These are phyloP conservation scores for Noccaea caerulescens DNA, from an alignment of 345 rosid genomes.

Conservation along the genomic window DNA sequence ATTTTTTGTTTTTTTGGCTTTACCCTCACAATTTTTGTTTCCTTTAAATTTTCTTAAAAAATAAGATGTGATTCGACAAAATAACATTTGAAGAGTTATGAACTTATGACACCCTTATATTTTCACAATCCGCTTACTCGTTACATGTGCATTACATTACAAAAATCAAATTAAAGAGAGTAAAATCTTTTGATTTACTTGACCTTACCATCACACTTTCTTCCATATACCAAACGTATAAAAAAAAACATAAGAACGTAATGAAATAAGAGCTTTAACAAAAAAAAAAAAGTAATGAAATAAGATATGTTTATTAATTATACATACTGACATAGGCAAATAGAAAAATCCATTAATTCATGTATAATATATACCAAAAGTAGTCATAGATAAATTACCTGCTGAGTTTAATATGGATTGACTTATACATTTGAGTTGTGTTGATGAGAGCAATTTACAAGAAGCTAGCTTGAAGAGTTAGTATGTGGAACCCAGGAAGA, in stretches of 20 bases:
- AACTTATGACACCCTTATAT: not conserved
- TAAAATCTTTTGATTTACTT: not conserved
- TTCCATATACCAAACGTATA: not conserved
- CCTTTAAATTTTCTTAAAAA: not conserved
- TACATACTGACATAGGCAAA: not conserved
- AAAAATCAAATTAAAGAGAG: not conserved
- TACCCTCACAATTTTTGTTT: not conserved
- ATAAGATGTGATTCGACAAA: not conserved
- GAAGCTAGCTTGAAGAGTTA: conserved; percentile 25
- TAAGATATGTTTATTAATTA: not conserved
- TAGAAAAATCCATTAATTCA: not conserved
- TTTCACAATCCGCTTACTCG: not conserved
- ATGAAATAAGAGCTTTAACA: no score
- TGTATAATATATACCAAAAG: not conserved
- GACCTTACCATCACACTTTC: not conserved
- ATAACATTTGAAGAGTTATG: not conserved
- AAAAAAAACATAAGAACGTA: not conserved
- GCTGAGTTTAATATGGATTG: not conserved
- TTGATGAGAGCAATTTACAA: conserved; percentile 14
- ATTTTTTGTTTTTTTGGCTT: not conserved
- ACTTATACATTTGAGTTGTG: conserved; percentile 35
- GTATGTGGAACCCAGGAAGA: conserved; percentile 9
- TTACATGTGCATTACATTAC: not conserved
- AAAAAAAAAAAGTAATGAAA: not conserved
- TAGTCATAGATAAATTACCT: not conserved